phyloP scores from a whole-genome alignment of 345 rosid genomes.

The Odontarrhena argentea region DNA sequence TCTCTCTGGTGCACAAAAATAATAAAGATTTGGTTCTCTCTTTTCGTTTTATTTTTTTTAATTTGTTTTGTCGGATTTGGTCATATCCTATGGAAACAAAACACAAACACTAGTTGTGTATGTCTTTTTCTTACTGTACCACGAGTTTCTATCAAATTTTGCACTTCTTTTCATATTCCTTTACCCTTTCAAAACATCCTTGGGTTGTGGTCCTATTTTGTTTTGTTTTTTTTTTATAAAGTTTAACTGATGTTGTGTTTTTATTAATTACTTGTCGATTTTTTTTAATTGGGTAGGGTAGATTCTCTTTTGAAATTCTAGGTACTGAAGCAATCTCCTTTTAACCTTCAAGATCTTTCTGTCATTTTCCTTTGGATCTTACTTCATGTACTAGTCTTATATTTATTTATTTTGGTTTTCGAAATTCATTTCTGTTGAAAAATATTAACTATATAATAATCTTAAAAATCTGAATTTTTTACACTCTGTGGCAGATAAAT shows the following conservation, averaged over 20 bases:
- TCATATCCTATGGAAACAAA: neutral
- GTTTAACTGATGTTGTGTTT: neutral
- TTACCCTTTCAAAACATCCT: slow-evolving; percentile 35
- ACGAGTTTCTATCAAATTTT: neutral
- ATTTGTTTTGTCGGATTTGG: neutral
- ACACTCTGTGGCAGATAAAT: neutral
- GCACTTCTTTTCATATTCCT: slow-evolving; percentile 28
- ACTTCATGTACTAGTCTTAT: neutral
- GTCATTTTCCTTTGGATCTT: slow-evolving; percentile 3
- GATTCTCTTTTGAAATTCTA: slow-evolving; percentile 20
- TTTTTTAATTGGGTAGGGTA: slow-evolving; percentile 13
- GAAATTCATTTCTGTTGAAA: slow-evolving; percentile 1
- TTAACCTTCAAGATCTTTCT: neutral
- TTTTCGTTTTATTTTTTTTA: too few relatives aligned
- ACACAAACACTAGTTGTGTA: neutral
- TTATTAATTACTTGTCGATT: neutral
- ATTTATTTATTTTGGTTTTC: neutral
- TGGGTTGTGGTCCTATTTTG: slow-evolving; percentile 9
- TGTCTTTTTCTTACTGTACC: slow-evolving; percentile 24
- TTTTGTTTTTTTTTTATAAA: neutral
- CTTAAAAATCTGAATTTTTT: neutral
- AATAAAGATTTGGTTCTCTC: too few relatives aligned
- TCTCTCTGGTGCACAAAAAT: neutral
- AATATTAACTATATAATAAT: neutral
- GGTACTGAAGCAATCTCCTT: neutral